A percentile compares a stretch with the other conserved stretches of the same genome.
phyloP scores from a whole-genome alignment of 1,284 basidiomycete genomes.

The Porogramme epimiltina region DNA sequence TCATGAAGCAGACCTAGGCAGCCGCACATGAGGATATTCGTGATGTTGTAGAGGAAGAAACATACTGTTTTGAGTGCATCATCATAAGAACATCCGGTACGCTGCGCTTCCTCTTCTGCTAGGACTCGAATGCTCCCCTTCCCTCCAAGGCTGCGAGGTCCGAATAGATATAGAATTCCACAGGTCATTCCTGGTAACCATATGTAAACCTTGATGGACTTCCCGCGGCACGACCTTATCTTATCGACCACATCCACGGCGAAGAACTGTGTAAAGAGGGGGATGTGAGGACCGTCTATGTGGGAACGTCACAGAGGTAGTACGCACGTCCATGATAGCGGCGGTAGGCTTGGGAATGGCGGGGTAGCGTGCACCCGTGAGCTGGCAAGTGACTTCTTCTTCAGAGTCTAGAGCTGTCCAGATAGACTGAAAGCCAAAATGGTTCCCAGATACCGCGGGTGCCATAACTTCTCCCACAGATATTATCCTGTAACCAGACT shows the following conservation, averaged over 20 bases:
- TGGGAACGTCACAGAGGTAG: conserved; percentile 2
- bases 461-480: neutral
- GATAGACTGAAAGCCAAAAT: neutral
- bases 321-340: conserved; percentile 1
- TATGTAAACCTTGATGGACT: conserved; percentile 15
- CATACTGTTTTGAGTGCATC: conserved; percentile 19
- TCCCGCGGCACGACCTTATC: conserved; percentile 3
- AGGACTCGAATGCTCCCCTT: conserved; percentile 18
- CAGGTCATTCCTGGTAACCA: conserved; percentile 20
- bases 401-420: neutral
- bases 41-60: neutral
- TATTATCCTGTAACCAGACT: neutral
- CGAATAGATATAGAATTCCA: conserved; percentile 14
- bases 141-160: conserved; percentile 20
- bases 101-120: conserved; percentile 12
- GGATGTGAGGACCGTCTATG: neutral
- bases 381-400: neutral
- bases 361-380: neutral
- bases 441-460: neutral
- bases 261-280: neutral
- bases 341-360: neutral
- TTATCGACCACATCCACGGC: conserved; percentile 5
- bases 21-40: neutral
- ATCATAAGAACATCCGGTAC: conserved; percentile 7
- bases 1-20: conserved; percentile 1